These are phyloP conservation scores for Paradendryphiella salina DNA, from an alignment of 2,329 filamentous ascomycete genomes.

Conservation along the genomic window DNA sequence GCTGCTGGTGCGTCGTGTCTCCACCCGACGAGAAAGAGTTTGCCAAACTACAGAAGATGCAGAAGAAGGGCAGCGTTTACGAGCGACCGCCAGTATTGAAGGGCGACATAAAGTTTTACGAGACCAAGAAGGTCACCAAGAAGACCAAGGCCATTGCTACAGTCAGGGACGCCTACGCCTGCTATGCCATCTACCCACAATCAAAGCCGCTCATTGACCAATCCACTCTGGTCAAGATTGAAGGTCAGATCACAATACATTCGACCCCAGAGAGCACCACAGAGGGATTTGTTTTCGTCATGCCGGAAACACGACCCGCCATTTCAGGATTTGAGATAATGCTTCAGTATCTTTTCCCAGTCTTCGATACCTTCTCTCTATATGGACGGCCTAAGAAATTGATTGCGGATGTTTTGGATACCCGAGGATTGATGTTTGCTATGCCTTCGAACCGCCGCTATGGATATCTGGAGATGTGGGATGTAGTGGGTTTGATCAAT, in stretches of 20 bases:
- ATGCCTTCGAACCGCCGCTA: constrained; percentile 89
- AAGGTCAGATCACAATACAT: constrained; percentile 88
- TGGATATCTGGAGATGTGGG: constrained; percentile 86
- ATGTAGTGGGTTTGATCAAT: constrained; percentile 79
- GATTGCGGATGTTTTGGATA: constrained; percentile 83
- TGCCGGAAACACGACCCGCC: constrained; percentile 92
- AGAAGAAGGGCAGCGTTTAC: constrained; percentile 82
- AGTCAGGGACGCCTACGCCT: constrained; percentile 85
- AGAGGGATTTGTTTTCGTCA: constrained; percentile 96
- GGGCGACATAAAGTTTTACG: constrained; percentile 93
- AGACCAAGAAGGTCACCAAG: constrained; percentile 86
- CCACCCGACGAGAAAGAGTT: constrained; percentile 94
- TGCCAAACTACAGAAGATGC: constrained; percentile 77
- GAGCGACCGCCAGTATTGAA: constrained; percentile 75
- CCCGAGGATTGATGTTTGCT: constrained; percentile 94
- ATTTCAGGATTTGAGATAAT: constrained; percentile 95
- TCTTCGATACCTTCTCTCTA: constrained; percentile 87
- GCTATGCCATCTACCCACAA: constrained; percentile 94
- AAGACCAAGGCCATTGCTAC: constrained; percentile 89
- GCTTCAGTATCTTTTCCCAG: constrained; percentile 87
- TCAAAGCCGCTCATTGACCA: constrained; percentile 91
- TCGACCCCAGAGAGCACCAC: constrained; percentile 73
- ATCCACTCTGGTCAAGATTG: constrained; percentile 90
- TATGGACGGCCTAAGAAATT: constrained; percentile 88
- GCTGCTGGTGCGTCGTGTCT: constrained; percentile 93